phyloP scores from a whole-genome alignment of 2,329 filamentous ascomycete genomes.

The Herpotrichia juniperi region DNA sequence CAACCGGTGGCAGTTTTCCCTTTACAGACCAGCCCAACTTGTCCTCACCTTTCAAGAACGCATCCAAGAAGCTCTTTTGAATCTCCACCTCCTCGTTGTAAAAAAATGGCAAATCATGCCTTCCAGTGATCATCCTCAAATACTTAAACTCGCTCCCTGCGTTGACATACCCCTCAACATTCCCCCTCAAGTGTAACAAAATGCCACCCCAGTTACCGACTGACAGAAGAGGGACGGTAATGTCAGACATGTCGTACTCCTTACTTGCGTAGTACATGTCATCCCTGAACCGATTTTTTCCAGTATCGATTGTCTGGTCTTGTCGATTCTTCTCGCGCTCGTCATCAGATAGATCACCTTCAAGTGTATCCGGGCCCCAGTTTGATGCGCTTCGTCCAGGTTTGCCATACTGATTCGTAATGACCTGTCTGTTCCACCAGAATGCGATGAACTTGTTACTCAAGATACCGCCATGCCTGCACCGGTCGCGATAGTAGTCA shows the following conservation, averaged over 20 bases:
- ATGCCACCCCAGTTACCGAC: constrained; percentile 75
- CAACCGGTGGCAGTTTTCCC: constrained; percentile 66
- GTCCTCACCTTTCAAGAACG: constrained; percentile 73
- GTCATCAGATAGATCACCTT: constrained; percentile 45
- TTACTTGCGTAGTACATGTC: constrained; percentile 66
- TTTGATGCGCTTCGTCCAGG: constrained; percentile 15
- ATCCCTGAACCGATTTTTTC: constrained; percentile 62
- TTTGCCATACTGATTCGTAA: constrained; percentile 23
- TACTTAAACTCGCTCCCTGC: constrained; percentile 70
- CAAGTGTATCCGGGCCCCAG: constrained; percentile 45
- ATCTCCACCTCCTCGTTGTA: constrained; percentile 71
- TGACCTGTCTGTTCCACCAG: constrained; percentile 26
- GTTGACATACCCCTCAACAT: constrained; percentile 66
- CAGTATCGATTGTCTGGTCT: constrained; percentile 22
- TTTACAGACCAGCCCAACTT: constrained; percentile 63
- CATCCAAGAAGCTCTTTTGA: constrained; percentile 71
- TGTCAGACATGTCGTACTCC: constrained; percentile 66
- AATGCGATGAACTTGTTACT: constrained; percentile 28
- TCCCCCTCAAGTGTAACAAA: constrained; percentile 68
- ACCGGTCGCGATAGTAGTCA: constrained; percentile 54
- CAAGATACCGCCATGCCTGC: constrained; percentile 37
- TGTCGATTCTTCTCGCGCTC: constrained; percentile 46
- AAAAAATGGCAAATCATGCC: constrained; percentile 74
- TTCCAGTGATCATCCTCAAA: constrained; percentile 68
- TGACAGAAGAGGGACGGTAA: constrained; percentile 67